Percentiles rank a stretch among this genome's conserved stretches.
Conservation (phyloP, 2,329 filamentous ascomycete species). For the Phialophora tarda region DNA sequence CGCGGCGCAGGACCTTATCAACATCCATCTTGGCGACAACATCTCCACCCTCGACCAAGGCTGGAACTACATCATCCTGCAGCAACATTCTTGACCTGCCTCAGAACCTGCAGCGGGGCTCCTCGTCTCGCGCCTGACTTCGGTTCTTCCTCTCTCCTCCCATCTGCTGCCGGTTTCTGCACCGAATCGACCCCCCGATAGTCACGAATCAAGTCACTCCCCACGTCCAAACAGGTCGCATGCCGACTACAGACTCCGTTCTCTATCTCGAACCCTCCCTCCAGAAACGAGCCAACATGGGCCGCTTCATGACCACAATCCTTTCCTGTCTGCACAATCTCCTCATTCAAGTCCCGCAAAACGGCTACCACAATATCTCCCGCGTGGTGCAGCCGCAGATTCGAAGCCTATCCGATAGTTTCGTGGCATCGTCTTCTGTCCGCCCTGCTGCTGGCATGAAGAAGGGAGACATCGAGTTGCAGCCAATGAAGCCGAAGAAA, state of each 20-base stretch:
- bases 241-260: slow-evolving; percentile 4
- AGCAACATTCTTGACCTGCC: background rate
- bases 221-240: background rate
- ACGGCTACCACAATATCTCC: slow-evolving; percentile 40
- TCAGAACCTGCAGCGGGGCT: background rate
- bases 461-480: slow-evolving; percentile 26
- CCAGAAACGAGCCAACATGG: slow-evolving; percentile 27
- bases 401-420: slow-evolving; percentile 36
- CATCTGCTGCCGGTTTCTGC: background rate
- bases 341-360: slow-evolving; percentile 37
- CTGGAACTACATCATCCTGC: slow-evolving; percentile 9
- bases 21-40: slow-evolving; percentile 1
- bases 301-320: slow-evolving; percentile 34
- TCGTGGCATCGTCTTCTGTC: slow-evolving; percentile 21
- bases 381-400: slow-evolving; percentile 40
- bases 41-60: background rate
- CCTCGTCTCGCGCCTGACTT: background rate
- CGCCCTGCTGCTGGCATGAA: slow-evolving; percentile 10
- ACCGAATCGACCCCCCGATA: background rate
- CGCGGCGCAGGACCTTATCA: background rate
- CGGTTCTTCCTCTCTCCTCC: background rate
- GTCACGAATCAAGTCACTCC: background rate
- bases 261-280: slow-evolving; percentile 5
- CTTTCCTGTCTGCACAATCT: slow-evolving; percentile 37
- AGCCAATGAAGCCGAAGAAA: slow-evolving; percentile 16